Evolutionary conservation across 75 land plant genomes (phyloP), one percentile per base, ranked within the genome.

Genomic region (Chamaecyparis obtusa): DNA sequence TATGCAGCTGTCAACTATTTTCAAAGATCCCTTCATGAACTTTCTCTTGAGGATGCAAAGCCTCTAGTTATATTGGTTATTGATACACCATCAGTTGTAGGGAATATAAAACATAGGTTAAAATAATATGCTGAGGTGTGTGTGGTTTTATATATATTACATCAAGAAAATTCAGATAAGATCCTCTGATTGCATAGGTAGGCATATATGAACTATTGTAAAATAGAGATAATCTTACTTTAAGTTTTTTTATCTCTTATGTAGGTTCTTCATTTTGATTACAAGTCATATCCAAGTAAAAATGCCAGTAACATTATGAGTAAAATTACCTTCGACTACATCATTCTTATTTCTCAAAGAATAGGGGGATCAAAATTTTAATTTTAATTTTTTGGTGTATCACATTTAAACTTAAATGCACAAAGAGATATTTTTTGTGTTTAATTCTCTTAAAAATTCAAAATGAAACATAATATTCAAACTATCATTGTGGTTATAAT

Each of bases 1-100:
- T 60, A 87, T 71, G 93, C 99, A 33, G 95, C 96, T 19, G 49
- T 90, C 67, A 84, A 67, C 82, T 97, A 96, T 91, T 88, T 95
- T n/a, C 88, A 81, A 82, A 92, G 86, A 83, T 93, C 94, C 15
- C 24, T 89, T 72, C 46, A 54, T 44, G 85, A 72, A 33, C 43
- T 74, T 35, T 87, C 83, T 11, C 80, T 57, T 16, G 46, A 77
- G 37, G 71, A 69, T 83, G 86, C 86, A 13, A 90, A 76, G 54
- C 96, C 94, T 39, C 90, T 92, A 49, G 88, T 96, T 64, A 95
- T 91, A 60, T 80, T 97, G 43, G 93, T 97, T 15, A 95, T 96
- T 41, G 98, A 97, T 88, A 95, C 95, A 17, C 99, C 99, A 64
- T 90, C 91, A 83, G 37, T 93, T 57, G 85, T 95, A 15, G 78